Evolutionary conservation across 202 grass and related monocot genomes (phyloP), one percentile per base, ranked within the genome.

Genomic region (Brachypodium distachyon): DNA sequence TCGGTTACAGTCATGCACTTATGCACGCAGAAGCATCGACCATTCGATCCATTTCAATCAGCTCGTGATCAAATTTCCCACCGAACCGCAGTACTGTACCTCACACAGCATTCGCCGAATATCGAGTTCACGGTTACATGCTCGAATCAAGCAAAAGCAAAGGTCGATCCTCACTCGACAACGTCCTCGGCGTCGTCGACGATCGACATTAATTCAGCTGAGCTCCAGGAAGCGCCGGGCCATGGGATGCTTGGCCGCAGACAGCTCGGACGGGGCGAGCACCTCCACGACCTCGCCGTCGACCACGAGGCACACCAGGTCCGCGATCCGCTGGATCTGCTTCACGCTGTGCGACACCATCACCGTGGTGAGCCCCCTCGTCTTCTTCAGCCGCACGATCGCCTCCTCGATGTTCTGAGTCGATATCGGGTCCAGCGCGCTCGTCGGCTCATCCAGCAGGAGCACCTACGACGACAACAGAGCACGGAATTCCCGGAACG

Each of bases 381-480:
- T 70, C 77, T 85, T 85, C 81, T 94, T 98, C 58, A 98, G 72
- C 23, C 91, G 79, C 65, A 98, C 82, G 42, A 98, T 92, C 12
- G 81, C 95, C 36, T 90, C 87, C 82, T 98, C 95, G 39, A 98
- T 98, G 79, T 98, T 98, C 83, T 98, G 91, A 7, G 95, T 98
- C 11, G 91, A 98, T 27, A 98, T 98, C 0, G 95, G 95, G 49
- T 98, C 95, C 87, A 98, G 23, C 34, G 95, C 95, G 34, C 91
- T 98, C 7, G 95, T 94, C 18, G 95, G 95, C 44, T 98, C 95
- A 0, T 98, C 95, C 62, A 98, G 72, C 56, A 98, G 56, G 4
- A 94, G 87, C 80, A 98, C 95, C 93, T 97, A 67, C 43, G 54
- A 25, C 36, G 6, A 13, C n/a, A 53, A 1, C 31, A 28, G 13